Conservation (phyloP, 2,329 filamentous ascomycete species). For the Trichoderma pleuroti region DNA sequence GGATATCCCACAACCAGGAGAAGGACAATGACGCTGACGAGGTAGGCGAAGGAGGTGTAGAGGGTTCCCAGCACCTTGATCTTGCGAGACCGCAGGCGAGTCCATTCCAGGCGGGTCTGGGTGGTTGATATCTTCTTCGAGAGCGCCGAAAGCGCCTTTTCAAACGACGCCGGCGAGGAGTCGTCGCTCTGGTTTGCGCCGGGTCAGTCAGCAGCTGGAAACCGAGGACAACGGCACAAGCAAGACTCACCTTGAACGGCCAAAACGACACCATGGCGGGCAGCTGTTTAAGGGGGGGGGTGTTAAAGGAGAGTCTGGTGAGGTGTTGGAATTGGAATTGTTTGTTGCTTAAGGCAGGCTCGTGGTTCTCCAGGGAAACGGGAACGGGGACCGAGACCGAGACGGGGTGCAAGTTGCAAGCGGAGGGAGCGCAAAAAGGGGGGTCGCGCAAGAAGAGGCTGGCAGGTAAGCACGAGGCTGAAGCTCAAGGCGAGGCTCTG, state of each 20-base stretch:
- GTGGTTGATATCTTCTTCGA: slow-evolving; percentile 77
- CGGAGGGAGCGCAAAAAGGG: background rate
- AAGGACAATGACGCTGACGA: slow-evolving; percentile 78
- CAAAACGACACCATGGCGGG: slow-evolving; percentile 73
- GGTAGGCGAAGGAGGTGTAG: slow-evolving; percentile 86
- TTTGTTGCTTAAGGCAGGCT: background rate
- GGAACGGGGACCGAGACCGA: too few species aligned
- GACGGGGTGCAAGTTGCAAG: too few species aligned
- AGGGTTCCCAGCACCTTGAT: slow-evolving; percentile 84
- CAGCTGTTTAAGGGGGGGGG: background rate
- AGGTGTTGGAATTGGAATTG: background rate
- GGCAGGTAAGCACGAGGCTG: background rate
- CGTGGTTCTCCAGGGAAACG: background rate
- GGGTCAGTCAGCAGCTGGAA: background rate
- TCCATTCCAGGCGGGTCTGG: slow-evolving; percentile 68
- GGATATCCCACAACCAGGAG: slow-evolving; percentile 80
- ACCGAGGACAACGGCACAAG: background rate
- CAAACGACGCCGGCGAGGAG: slow-evolving; percentile 85
- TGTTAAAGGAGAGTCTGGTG: background rate
- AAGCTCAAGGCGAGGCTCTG: background rate
- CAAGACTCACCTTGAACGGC: slow-evolving; percentile 69
- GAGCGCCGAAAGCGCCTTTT: slow-evolving; percentile 81
- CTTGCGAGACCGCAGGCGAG: slow-evolving; percentile 69
- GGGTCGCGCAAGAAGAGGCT: background rate
- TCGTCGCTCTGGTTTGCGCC: slow-evolving; percentile 59